Conservation (phyloP, 176 grass and related monocot species). For the Eremochloa ophiuroides region DNA sequence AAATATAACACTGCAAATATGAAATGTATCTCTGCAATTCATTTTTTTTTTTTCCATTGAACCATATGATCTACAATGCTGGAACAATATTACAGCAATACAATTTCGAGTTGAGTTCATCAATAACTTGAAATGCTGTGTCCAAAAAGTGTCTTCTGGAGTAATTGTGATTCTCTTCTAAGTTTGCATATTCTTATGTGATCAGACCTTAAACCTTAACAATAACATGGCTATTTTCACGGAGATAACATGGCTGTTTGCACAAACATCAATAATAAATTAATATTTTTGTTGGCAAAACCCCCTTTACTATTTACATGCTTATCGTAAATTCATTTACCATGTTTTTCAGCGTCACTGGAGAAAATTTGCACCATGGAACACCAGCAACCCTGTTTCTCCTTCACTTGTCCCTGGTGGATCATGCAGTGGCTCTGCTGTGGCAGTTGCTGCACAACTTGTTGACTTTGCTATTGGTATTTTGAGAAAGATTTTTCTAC, state of each 20-base stretch:
- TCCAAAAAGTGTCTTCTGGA: not conserved
- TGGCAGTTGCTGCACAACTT: constrained; percentile 76
- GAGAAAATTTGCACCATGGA: constrained; percentile 79
- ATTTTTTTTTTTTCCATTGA: too few species aligned
- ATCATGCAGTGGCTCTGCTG: constrained; percentile 90
- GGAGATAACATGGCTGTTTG: too few species aligned
- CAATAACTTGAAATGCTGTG: not conserved
- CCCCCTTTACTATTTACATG: not conserved
- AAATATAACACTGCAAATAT: too few species aligned
- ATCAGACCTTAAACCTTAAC: not conserved
- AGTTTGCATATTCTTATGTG: not conserved
- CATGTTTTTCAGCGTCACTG: constrained; percentile 62
- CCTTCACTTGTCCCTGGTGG: constrained; percentile 67
- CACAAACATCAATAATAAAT: not conserved
- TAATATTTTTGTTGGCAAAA: not conserved
- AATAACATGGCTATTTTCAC: not conserved
- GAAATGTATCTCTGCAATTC: too few species aligned
- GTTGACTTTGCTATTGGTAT: constrained; percentile 94
- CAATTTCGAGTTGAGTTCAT: too few species aligned
- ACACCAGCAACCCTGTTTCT: constrained; percentile 61
- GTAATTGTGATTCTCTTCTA: not conserved
- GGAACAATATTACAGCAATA: not conserved
- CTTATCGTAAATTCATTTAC: not conserved
- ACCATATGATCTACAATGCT: not conserved
- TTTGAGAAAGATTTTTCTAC: not conserved